These are phyloP conservation scores for Nannochloropsis salina DNA, from an alignment of 108 stramenopile genomes.

Conservation along the genomic window DNA sequence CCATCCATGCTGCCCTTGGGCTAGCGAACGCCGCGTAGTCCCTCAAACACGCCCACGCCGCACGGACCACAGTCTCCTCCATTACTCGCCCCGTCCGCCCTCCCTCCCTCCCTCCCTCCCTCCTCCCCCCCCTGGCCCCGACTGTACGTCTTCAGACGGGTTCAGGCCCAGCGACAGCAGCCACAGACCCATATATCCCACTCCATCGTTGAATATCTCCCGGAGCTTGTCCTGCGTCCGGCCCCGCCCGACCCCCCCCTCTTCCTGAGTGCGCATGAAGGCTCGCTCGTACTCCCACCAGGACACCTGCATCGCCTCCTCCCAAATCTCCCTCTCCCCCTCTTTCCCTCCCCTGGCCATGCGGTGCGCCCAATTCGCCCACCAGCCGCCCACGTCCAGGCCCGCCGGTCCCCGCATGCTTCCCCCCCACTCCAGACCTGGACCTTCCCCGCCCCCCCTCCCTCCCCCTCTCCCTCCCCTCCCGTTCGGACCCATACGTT, in stretches of 20 bases:
- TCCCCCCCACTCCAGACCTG: not conserved
- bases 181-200: not conserved
- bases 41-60: not conserved
- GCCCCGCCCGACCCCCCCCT: not conserved
- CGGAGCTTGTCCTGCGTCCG: not conserved
- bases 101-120: not conserved
- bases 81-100: not conserved
- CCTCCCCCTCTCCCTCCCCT: not conserved
- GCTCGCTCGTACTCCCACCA: not conserved
- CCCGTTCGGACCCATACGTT: not conserved
- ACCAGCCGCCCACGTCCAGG: not conserved
- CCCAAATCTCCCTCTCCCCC: not conserved
- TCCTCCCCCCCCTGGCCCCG: not conserved
- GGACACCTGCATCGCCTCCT: not conserved
- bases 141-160: not conserved
- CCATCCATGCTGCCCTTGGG: not conserved
- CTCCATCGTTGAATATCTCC: not conserved
- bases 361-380: not conserved
- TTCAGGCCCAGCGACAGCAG: not conserved
- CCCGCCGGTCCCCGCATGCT: not conserved
- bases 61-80: not conserved
- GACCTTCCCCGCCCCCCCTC: not conserved
- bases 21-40: not conserved
- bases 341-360: not conserved
- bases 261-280: not conserved